Conservation (phyloP, 139 green algal genomes). For the Chlorella sp. region DNA sequence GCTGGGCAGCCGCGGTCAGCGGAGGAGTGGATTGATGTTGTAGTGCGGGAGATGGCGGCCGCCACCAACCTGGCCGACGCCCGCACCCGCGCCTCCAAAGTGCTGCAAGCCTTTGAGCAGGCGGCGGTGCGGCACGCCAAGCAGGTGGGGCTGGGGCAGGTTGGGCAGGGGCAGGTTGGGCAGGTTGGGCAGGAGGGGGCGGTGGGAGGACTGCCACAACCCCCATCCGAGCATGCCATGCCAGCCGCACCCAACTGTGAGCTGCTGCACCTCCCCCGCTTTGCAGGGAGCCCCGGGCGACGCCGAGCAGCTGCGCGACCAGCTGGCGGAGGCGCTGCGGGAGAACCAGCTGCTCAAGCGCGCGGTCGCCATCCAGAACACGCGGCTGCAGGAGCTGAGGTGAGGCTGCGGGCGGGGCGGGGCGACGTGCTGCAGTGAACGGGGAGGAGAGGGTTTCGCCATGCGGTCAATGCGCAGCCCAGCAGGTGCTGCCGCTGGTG, state of each 20-base stretch:
- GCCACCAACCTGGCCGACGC: slow-evolving; percentile 75
- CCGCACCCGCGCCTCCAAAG: slow-evolving; percentile 48
- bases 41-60: slow-evolving; percentile 80
- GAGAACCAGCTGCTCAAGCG: slow-evolving; percentile 85
- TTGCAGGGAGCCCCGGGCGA: neutral
- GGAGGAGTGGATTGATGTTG: slow-evolving; percentile 77
- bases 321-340: slow-evolving; percentile 52
- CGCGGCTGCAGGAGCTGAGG: slow-evolving; percentile 60
- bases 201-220: no score
- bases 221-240: no score
- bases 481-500: neutral
- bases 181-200: no score
- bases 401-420: neutral
- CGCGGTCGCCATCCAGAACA: slow-evolving; percentile 83
- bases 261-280: neutral
- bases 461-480: neutral
- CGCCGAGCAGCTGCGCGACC: neutral
- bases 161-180: neutral
- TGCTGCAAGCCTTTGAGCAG: slow-evolving; percentile 79
- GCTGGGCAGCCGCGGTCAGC: slow-evolving; percentile 14
- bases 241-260: neutral
- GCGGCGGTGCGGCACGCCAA: slow-evolving; percentile 50
- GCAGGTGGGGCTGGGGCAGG: neutral
- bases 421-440: neutral
- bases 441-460: neutral